Evolutionary conservation across 768 basidiomycete species (phyloP).

Genomic region (Termitomyces heimii): DNA sequence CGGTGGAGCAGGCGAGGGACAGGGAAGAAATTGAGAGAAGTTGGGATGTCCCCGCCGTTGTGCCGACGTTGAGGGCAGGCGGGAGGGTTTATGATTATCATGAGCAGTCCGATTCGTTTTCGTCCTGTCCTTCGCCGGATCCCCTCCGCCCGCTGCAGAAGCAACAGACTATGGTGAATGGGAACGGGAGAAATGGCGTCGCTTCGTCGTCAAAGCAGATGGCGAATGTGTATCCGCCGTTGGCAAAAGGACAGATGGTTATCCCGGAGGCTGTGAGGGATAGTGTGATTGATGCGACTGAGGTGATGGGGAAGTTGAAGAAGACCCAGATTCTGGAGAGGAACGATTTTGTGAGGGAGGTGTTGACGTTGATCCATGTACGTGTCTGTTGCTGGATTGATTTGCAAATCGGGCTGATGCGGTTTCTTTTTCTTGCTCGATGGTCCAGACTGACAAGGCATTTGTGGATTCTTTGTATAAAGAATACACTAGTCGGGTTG

Average conservation of each 20-base stretch:
- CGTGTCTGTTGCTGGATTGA: slow-evolving; percentile 16
- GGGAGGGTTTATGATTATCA: neutral
- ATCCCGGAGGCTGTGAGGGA: slow-evolving; percentile 20
- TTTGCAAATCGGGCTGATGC: neutral
- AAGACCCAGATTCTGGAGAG: slow-evolving; percentile 30
- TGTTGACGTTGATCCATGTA: slow-evolving; percentile 58
- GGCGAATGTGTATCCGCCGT: slow-evolving; percentile 1
- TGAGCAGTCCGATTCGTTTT: slow-evolving; percentile 13
- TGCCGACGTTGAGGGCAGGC: slow-evolving; percentile 4
- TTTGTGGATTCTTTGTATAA: slow-evolving; percentile 61
- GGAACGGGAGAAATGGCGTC: neutral
- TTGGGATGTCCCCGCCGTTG: slow-evolving; percentile 48
- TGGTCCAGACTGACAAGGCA: slow-evolving; percentile 51
- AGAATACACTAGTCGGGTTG: slow-evolving; percentile 34
- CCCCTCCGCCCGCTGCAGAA: neutral
- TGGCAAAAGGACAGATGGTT: slow-evolving; percentile 7
- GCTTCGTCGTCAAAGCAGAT: neutral
- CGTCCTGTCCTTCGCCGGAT: slow-evolving; percentile 8
- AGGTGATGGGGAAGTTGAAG: slow-evolving; percentile 11
- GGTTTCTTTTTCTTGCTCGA: neutral
- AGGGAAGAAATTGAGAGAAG: slow-evolving; percentile 51
- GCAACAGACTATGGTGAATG: neutral
- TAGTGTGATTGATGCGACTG: slow-evolving; percentile 21
- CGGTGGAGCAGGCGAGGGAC: slow-evolving; percentile 33
- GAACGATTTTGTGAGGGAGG: slow-evolving; percentile 54